phyloP scores from a whole-genome alignment of 345 rosid genomes.

The Eucalyptus pauciflora region DNA sequence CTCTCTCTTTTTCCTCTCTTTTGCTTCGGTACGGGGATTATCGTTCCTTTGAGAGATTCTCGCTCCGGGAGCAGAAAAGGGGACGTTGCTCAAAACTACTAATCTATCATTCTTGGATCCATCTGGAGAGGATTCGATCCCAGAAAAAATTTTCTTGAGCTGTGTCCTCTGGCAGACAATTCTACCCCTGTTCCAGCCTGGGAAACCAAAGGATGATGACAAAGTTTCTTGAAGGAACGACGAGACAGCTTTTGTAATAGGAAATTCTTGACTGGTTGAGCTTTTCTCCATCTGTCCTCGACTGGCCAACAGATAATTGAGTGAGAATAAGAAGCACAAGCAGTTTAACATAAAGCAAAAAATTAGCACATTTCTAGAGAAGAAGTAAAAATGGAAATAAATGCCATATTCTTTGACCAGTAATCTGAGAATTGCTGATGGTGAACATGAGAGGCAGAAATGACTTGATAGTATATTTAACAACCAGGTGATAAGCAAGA shows the following conservation, averaged over 20 bases:
- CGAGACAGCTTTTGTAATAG: constrained; percentile 50
- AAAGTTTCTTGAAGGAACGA: constrained; percentile 56
- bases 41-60: constrained; percentile 11
- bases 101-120: constrained; percentile 17
- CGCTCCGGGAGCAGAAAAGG: constrained; percentile 22
- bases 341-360: neutral
- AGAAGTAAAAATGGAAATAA: neutral
- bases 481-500: neutral
- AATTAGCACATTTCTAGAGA: neutral
- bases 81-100: constrained; percentile 46
- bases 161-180: constrained; percentile 77
- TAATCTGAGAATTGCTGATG: neutral
- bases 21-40: constrained; percentile 11
- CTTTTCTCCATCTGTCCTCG: constrained; percentile 66
- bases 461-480: neutral
- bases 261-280: constrained; percentile 39
- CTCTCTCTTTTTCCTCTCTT: constrained; percentile 27
- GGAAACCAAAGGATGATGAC: constrained; percentile 54
- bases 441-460: neutral
- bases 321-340: neutral
- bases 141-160: constrained; percentile 50
- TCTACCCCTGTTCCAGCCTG: constrained; percentile 84
- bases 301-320: constrained; percentile 20
- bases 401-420: neutral
- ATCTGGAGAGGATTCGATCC: constrained; percentile 32